These are phyloP conservation scores for Nephelium lappaceum DNA, from an alignment of 345 rosid genomes.

Conservation along the genomic window DNA sequence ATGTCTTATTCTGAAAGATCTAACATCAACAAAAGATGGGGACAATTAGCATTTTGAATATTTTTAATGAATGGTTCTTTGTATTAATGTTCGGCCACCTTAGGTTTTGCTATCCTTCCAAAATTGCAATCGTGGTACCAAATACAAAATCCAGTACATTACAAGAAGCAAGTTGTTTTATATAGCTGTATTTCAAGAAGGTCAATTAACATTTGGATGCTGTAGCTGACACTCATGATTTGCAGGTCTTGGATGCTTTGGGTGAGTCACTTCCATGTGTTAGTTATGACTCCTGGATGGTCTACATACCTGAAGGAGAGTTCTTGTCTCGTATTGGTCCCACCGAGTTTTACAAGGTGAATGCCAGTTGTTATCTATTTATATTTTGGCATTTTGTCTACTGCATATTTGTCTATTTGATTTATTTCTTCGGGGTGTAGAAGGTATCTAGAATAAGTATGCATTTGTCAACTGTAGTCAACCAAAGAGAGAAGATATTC, in stretches of 20 bases:
- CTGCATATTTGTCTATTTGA: not conserved
- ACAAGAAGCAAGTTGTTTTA: not conserved
- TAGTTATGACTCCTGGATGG: constrained; percentile 97
- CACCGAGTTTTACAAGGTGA: constrained; percentile 88
- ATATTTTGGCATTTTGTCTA: not conserved
- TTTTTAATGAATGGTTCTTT: not conserved
- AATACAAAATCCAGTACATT: too few relatives aligned
- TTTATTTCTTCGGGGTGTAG: not conserved
- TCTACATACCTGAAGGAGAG: constrained; percentile 89
- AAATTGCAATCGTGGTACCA: too few relatives aligned
- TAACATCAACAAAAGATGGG: not conserved
- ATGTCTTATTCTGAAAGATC: not conserved
- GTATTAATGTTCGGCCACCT: too few relatives aligned
- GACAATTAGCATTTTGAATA: not conserved
- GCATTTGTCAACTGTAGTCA: not conserved
- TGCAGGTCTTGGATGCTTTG: constrained; percentile 86
- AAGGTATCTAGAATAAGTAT: not conserved
- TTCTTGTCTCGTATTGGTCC: constrained; percentile 92
- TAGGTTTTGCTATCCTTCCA: too few relatives aligned
- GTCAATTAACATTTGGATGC: too few relatives aligned
- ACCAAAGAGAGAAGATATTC: too few relatives aligned
- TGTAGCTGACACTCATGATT: not conserved
- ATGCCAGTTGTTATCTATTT: not conserved
- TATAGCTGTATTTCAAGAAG: not conserved
- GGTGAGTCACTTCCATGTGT: constrained; percentile 85